Base-by-base conservation (phyloP, 164 flowering plant genomes). In the Vitis rotundifolia region DNA sequence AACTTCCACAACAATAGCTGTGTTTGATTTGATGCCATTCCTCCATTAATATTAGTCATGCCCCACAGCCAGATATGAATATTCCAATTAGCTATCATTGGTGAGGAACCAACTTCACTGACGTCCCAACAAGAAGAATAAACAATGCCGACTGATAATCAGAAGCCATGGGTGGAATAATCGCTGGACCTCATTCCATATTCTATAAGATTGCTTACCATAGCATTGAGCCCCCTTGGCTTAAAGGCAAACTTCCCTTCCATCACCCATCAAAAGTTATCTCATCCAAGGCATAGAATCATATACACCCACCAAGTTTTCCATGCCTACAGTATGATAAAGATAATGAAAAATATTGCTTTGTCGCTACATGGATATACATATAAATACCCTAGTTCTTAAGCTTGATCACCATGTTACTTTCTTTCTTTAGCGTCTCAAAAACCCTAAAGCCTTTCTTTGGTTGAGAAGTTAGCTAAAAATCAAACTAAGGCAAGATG, bases 151-250 rank as follows among this genome's bases (percentile, higher is more conserved):
- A 49, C n/a, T 9, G 58, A 68, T 56, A 67, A 65, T 28, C 60
- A 49, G 22, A 26, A 5, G 16, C 44, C 48, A 69, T 77, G 72
- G 76, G 80, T 75, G 87, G 84, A 83, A 81, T 81, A 77, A 81
- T 64, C 44, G 76, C 71, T 84, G 80, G 76, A 77, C 75, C 73
- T 70, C 81, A 77, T 81, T 79, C 84, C 76, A 73, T 79, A 74
- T 79, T 78, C 75, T 54, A 71, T 57, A 68, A 59, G 61, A 67
- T 58, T 72, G 63, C 68, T 69, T 70, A 63, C 57, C 57, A 63
- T 48, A 71, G 44, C 69, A 54, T 56, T 37, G 10, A 59, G 61
- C 48, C 70, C 69, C 18, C 9, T 19, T 37, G 59, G 26, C 73
- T 69, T 77, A 76, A 70, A 80, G 71, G 61, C 60, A 72, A 74